Percentiles rank a stretch among this genome's conserved stretches.
Conservation (phyloP, 176 grass and related monocot genomes). For the Hsuehochloa calcarea region DNA sequence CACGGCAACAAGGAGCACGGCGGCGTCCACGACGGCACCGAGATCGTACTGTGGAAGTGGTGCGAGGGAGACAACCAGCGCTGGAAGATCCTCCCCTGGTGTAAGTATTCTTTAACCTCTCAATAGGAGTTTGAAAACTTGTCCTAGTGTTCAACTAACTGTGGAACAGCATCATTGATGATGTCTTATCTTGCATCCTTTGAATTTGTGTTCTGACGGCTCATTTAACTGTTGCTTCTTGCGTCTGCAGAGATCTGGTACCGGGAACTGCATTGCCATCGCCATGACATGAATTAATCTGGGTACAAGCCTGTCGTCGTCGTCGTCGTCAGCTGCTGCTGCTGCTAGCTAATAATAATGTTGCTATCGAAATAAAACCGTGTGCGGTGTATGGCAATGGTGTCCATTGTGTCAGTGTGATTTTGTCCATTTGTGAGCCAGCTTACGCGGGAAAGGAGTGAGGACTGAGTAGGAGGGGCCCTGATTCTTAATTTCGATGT, state of each 20-base stretch:
- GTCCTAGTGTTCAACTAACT: background rate
- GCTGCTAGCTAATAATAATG: constrained; percentile 15
- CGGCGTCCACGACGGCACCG: too few species aligned
- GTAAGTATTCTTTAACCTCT: background rate
- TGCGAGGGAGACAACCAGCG: constrained; percentile 91
- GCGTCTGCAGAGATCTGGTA: constrained; percentile 13
- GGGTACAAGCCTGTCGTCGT: background rate
- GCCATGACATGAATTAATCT: background rate
- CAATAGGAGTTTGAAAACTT: too few species aligned
- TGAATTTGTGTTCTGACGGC: background rate
- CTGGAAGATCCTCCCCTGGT: constrained; percentile 78
- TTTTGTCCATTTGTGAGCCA: background rate
- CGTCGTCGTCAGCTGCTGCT: background rate
- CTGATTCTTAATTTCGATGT: background rate
- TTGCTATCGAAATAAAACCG: background rate
- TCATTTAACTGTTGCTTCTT: background rate
- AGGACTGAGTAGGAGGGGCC: background rate
- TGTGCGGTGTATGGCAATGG: constrained; percentile 13
- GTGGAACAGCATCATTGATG: background rate
- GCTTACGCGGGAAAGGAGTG: background rate
- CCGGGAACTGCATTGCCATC: constrained; percentile 1
- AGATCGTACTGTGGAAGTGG: constrained; percentile 90
- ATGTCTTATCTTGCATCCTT: background rate
- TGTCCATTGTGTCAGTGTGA: background rate
- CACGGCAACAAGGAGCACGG: too few species aligned